A percentile compares a stretch with the other conserved stretches of the same genome.
Evolutionary conservation across 2,329 filamentous ascomycete genomes (phyloP).

Genomic region (Calonectria crousiana): DNA sequence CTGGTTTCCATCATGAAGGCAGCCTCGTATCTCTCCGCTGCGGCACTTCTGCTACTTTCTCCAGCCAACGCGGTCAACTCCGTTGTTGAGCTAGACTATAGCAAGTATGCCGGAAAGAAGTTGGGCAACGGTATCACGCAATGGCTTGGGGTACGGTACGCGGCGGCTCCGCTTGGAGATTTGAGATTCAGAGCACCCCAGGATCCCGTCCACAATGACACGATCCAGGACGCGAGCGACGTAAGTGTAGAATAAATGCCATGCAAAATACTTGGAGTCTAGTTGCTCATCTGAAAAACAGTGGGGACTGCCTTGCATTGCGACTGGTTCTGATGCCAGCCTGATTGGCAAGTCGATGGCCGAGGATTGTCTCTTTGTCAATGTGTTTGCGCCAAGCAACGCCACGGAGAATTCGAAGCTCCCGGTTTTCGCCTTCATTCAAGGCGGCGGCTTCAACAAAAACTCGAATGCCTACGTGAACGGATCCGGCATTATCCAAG

Average conservation of each 20-base stretch:
- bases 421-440: conserved; percentile 72
- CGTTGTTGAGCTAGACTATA: conserved; percentile 73
- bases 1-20: conserved; percentile 9
- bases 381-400: conserved; percentile 70
- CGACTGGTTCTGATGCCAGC: conserved; percentile 40
- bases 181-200: conserved; percentile 76
- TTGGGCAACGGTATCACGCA: conserved; percentile 70
- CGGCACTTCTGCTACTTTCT: conserved; percentile 20
- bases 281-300: conserved; percentile 22
- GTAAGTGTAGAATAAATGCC: conserved; percentile 49
- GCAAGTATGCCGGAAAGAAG: conserved; percentile 71
- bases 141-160: conserved; percentile 83
- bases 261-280: fast-evolving
- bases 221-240: conserved; percentile 65
- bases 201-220: conserved; percentile 64
- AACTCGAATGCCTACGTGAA: conserved; percentile 66
- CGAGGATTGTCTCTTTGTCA: conserved; percentile 79
- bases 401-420: conserved; percentile 63
- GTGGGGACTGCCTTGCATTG: conserved; percentile 47
- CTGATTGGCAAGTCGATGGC: conserved; percentile 47
- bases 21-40: neutral
- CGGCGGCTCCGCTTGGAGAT: conserved; percentile 74
- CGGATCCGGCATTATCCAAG: conserved; percentile 68
- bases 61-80: conserved; percentile 24
- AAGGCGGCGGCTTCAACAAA: conserved; percentile 72